A percentile compares a stretch with the other conserved stretches of the same genome.
These are phyloP conservation scores for Mercurialis annua DNA, from an alignment of 345 rosid species.

Conservation along the genomic window DNA sequence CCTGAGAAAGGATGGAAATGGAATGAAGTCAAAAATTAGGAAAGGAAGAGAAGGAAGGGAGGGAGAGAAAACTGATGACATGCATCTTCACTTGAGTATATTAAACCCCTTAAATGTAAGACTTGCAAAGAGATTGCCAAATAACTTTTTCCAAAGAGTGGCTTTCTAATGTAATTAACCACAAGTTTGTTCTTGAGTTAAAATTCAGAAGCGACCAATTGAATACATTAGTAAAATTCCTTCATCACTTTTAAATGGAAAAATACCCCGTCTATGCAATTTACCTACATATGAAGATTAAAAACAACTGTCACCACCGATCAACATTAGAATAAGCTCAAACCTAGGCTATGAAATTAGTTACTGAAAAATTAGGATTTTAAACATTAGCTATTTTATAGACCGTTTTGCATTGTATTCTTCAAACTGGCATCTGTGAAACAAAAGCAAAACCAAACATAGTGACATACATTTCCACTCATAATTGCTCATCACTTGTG, in stretches of 20 bases:
- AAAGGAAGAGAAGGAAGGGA: background rate
- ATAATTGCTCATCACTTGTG: background rate
- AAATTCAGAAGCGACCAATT: no score
- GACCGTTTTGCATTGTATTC: background rate
- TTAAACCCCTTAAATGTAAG: background rate
- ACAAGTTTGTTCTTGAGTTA: background rate
- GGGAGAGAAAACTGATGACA: background rate
- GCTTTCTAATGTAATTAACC: background rate
- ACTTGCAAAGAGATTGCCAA: background rate
- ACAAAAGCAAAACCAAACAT: no score
- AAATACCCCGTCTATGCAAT: background rate
- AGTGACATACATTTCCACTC: background rate
- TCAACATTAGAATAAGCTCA: background rate
- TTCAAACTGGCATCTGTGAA: background rate
- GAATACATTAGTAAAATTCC: no score
- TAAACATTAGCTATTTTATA: background rate
- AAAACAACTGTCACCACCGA: background rate
- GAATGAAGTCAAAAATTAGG: background rate
- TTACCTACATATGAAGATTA: background rate
- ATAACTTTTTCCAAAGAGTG: background rate
- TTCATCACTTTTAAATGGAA: no score
- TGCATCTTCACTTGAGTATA: background rate
- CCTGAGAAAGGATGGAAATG: constrained; percentile 52
- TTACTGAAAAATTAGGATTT: background rate
- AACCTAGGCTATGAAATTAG: background rate